Evolutionary conservation across 1,284 basidiomycete genomes (phyloP).

Genomic region (Filobasidium uniguttulatum): DNA sequence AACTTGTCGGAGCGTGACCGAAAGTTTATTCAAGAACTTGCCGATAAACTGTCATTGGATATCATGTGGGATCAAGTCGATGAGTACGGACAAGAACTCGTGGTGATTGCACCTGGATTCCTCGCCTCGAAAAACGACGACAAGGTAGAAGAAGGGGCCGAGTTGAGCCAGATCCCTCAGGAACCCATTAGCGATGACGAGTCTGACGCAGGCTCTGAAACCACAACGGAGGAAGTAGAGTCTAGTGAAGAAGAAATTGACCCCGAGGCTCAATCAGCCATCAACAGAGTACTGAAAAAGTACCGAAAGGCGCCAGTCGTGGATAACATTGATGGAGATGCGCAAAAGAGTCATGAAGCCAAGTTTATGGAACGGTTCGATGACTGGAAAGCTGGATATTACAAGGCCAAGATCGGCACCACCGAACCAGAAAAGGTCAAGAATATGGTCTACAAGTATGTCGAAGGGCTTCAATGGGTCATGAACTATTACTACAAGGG

Average conservation of each 20-base stretch:
- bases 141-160: conserved; percentile 36
- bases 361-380: conserved; percentile 70
- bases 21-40: conserved; percentile 58
- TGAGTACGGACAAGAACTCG: conserved; percentile 51
- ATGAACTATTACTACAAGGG: conserved; percentile 98
- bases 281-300: conserved; percentile 71
- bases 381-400: conserved; percentile 84
- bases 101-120: conserved; percentile 48
- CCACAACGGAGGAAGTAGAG: conserved; percentile 21
- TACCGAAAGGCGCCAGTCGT: conserved; percentile 71
- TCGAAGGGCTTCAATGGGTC: conserved; percentile 96
- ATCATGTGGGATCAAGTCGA: conserved; percentile 83
- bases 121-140: conserved; percentile 46
- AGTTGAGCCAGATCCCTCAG: conserved; percentile 34
- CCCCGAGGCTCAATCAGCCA: conserved; percentile 51
- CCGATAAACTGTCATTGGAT: conserved; percentile 57
- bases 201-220: conserved; percentile 19
- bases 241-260: conserved; percentile 34
- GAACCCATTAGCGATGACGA: conserved; percentile 18
- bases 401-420: conserved; percentile 75
- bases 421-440: conserved; percentile 55
- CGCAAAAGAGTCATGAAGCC: conserved; percentile 61
- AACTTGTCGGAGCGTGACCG: conserved; percentile 62
- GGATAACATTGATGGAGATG: conserved; percentile 51
- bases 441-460: conserved; percentile 61